Conservation (phyloP, 2,329 filamentous ascomycete genomes). For the Penicillium fuscoglaucum region DNA sequence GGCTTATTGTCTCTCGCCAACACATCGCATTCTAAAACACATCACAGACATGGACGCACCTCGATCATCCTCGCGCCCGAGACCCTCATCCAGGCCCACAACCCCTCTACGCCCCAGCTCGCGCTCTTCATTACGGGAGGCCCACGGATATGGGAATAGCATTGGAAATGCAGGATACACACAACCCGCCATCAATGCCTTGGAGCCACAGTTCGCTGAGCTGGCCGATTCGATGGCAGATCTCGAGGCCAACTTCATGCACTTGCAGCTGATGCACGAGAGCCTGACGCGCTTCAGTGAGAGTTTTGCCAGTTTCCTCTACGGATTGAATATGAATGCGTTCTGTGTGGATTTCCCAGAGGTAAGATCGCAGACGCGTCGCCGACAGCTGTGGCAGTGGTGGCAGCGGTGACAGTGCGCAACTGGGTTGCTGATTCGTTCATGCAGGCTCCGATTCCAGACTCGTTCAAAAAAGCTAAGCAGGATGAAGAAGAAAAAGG, state of each 20-base stretch:
- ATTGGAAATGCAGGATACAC: constrained; percentile 39
- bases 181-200: constrained; percentile 68
- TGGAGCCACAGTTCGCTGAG: constrained; percentile 91
- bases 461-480: constrained; percentile 73
- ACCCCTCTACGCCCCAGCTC: constrained; percentile 90
- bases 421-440: not conserved
- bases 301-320: constrained; percentile 92
- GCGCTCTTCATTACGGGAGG: constrained; percentile 82
- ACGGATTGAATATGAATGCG: constrained; percentile 97
- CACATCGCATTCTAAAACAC: not conserved
- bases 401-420: not conserved
- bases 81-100: constrained; percentile 72
- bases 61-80: constrained; percentile 62
- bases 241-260: constrained; percentile 95
- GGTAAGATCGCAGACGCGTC: constrained; percentile 49
- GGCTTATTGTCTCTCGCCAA: not conserved
- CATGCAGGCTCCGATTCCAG: constrained; percentile 71
- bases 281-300: constrained; percentile 90
- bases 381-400: not conserved
- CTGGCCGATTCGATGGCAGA: constrained; percentile 92
- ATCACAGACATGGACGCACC: constrained; percentile 33
- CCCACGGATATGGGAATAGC: constrained; percentile 55
- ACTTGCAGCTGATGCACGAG: constrained; percentile 95
- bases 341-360: constrained; percentile 98
- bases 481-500: constrained; percentile 54